These are phyloP conservation scores for Arctostaphylos glauca DNA, from an alignment of 148 eudicot genomes.

Conservation along the genomic window DNA sequence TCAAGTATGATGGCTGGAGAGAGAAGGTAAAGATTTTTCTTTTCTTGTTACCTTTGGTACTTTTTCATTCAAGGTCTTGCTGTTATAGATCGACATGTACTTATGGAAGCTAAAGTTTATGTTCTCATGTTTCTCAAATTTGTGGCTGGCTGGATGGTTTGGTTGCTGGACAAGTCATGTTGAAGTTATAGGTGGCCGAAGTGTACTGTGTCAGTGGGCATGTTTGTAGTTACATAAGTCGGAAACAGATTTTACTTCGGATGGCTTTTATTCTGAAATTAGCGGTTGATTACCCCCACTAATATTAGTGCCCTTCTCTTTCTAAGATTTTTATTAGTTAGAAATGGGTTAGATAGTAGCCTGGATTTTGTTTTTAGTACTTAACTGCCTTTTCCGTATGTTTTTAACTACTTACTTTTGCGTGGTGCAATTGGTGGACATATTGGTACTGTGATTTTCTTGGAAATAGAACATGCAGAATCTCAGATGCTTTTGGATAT, in stretches of 20 bases:
- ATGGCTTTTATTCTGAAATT: neutral
- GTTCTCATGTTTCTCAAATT: neutral
- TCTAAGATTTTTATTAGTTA: neutral
- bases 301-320: too few species aligned
- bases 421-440: neutral
- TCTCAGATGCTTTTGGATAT: neutral
- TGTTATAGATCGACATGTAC: neutral
- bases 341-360: neutral
- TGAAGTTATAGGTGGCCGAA: neutral
- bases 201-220: neutral
- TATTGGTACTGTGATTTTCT: neutral
- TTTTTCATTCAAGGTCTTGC: neutral
- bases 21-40: slow-evolving; percentile 49
- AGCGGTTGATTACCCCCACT: neutral
- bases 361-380: neutral
- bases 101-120: neutral
- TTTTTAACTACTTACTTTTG: neutral
- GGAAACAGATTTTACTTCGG: neutral
- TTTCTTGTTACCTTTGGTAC: neutral
- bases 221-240: neutral
- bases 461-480: neutral
- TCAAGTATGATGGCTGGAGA: slow-evolving; percentile 80
- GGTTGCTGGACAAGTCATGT: neutral
- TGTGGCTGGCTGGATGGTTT: neutral
- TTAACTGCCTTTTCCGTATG: neutral